phyloP scores from a whole-genome alignment of 331 rosid species.

The Quercus lobata region DNA sequence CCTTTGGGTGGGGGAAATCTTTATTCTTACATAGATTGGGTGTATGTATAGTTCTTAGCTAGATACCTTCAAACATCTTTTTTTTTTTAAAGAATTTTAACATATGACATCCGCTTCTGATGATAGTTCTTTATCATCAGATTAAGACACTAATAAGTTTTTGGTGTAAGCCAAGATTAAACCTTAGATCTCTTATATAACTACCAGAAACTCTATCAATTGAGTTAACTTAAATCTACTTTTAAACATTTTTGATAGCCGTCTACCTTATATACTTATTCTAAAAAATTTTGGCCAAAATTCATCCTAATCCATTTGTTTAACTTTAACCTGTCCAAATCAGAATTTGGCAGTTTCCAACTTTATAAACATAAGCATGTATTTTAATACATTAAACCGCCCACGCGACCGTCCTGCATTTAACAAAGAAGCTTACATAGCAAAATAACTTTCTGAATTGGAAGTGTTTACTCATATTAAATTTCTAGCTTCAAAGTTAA shows the following conservation, averaged over 20 bases:
- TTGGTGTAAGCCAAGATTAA: accelerated
- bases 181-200: accelerated
- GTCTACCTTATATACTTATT: not conserved
- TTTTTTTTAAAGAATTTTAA: no score
- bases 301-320: not conserved
- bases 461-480: conserved; percentile 3
- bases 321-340: conserved; percentile 10
- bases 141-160: no score
- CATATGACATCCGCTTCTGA: accelerated
- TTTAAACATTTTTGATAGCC: accelerated
- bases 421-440: not conserved
- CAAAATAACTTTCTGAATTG: not conserved
- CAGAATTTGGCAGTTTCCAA: not conserved
- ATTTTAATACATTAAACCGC: not conserved
- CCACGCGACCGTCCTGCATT: conserved; percentile 14
- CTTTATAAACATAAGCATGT: not conserved
- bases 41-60: no score
- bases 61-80: no score
- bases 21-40: no score
- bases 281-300: not conserved
- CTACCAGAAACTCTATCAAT: accelerated
- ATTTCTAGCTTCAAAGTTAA: not conserved
- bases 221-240: accelerated
- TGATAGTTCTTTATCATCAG: accelerated
- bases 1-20: no score